Evolutionary conservation across 441 rosid genomes (phyloP).

Genomic region (Arabidopsis lyrata): DNA sequence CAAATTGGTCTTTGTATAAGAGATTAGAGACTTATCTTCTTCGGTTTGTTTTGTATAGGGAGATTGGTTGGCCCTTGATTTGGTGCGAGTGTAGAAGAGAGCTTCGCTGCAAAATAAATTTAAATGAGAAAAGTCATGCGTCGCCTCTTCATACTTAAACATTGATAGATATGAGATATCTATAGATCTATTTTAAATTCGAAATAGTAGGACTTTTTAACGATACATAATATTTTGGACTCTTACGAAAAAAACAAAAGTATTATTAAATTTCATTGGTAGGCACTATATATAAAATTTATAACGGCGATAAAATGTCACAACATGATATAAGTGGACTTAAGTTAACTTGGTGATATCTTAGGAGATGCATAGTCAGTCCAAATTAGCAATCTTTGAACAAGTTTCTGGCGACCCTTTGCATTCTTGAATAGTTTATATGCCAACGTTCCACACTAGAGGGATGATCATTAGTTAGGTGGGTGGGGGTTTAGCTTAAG

Average conservation of each 20-base stretch:
- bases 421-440: neutral
- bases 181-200: neutral
- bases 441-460: neutral
- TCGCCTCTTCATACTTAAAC: slow-evolving; percentile 5
- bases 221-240: neutral
- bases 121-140: slow-evolving; percentile 7
- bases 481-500: neutral
- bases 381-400: slow-evolving; percentile 13
- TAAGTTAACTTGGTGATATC: neutral
- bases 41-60: neutral
- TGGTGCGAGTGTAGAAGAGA: slow-evolving; percentile 18
- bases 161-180: slow-evolving; percentile 7
- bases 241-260: neutral
- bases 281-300: neutral
- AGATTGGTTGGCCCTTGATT: slow-evolving; percentile 13
- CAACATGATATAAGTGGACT: neutral
- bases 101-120: neutral
- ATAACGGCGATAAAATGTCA: neutral
- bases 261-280: neutral
- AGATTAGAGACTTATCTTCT: neutral
- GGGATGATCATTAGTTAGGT: neutral
- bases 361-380: slow-evolving; percentile 1
- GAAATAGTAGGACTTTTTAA: neutral
- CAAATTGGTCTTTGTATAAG: neutral
- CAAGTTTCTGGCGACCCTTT: slow-evolving; percentile 7